Evolutionary conservation across 2,329 filamentous ascomycete genomes (phyloP), one percentile per base, ranked within the genome.

Genomic region (Venturiaceae sp.): DNA sequence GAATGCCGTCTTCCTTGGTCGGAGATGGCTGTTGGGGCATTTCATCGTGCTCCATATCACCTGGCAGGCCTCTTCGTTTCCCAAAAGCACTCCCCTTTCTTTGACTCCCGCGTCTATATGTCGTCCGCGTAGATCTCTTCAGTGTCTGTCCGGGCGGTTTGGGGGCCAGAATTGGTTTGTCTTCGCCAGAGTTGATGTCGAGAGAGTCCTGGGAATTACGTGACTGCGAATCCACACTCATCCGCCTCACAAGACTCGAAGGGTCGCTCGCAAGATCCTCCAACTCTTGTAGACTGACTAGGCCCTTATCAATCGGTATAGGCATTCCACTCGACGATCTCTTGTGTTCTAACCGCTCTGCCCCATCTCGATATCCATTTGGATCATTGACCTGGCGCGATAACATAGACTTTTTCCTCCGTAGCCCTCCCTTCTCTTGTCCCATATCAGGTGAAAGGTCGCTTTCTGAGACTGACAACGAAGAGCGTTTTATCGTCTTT

Each of bases 401-500:
- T 5, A 99, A 79, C 89, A 95, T 96, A 0, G 92, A 97, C 73
- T 94, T 96, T 73, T 95, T 96, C 66, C 94, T 83, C 64, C 85
- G 81, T 62, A 97, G 70, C 39, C 87, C 81, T 16, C 82, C 82
- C 5, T 28, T 23, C 44, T 32, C 23, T 36, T 7, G 21, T 44
- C 19, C 34, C 16, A 7, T 21, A 26, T 58, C 44, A 26, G 55
- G 8, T 23, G 55, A 52, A 21, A 37, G 44, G 2, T 39, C 30
- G 16, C 33, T 26, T 13, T 53, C 73, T 14, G 44, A 30, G 2
- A 66, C 52, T 73, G 90, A 26, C 87, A 86, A 1, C 19, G 92
- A 95, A 65, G 89, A 83, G 64, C 92, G 81, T 70, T 90, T 86
- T 65, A 97, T 95, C 36, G 89, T 87, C 65, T 96, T 88, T 13